Percentiles rank a stretch among this genome's conserved stretches.
Evolutionary conservation across 2,329 filamentous ascomycete genomes (phyloP).

Genomic region (Hymenoscyphus fraxineus): DNA sequence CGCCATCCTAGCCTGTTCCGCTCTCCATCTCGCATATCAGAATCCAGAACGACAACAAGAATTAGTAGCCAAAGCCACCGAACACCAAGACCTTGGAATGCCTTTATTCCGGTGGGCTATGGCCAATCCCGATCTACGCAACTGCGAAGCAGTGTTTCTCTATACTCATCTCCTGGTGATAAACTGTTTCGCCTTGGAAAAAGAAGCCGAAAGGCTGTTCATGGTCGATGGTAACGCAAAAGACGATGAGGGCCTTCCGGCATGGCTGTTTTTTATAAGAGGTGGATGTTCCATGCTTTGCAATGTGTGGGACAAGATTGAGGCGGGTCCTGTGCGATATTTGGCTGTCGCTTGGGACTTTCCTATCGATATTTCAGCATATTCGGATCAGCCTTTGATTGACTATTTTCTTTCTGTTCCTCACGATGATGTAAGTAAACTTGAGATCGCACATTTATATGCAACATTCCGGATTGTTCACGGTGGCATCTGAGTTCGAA

Average conservation of each 20-base stretch:
- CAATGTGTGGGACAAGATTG: constrained; percentile 17
- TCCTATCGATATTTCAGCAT: constrained; percentile 12
- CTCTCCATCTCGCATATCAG: constrained; percentile 15
- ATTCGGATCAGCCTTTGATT: neutral
- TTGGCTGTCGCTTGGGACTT: constrained; percentile 17
- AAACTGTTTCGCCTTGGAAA: constrained; percentile 21
- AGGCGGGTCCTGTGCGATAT: constrained; percentile 12
- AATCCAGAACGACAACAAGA: constrained; percentile 7
- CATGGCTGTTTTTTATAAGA: constrained; percentile 23
- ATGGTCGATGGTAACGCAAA: constrained; percentile 6
- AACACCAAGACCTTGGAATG: constrained; percentile 18
- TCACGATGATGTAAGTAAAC: neutral
- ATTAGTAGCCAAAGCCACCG: constrained; percentile 14
- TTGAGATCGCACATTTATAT: neutral
- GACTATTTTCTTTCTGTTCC: constrained; percentile 9
- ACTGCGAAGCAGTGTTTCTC: constrained; percentile 18
- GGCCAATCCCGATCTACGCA: constrained; percentile 11
- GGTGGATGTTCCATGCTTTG: constrained; percentile 22
- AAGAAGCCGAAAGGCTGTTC: constrained; percentile 20
- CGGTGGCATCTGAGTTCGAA: neutral
- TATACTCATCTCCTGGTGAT: constrained; percentile 22
- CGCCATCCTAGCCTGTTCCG: constrained; percentile 36
- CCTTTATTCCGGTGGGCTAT: constrained; percentile 17
- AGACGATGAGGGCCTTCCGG: constrained; percentile 13
- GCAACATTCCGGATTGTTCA: neutral